Conservation (phyloP, 345 rosid genomes). For the Ceriops decandra region DNA sequence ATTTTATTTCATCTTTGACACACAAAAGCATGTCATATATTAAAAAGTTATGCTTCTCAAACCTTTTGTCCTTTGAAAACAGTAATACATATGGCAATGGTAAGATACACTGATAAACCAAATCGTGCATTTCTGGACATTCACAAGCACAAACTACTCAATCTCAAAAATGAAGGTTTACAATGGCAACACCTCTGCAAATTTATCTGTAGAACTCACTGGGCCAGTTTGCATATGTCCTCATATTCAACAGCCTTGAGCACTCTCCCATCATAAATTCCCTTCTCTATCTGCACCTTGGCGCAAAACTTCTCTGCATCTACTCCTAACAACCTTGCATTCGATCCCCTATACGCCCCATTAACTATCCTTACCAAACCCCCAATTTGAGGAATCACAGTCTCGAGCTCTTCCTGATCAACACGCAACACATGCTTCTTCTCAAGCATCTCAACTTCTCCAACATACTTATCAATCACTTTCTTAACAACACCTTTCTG, state of each 20-base stretch:
- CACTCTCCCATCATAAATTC: constrained; percentile 85
- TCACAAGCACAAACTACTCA: no score
- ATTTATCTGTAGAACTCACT: constrained; percentile 22
- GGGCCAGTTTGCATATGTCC: constrained; percentile 75
- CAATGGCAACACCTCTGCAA: no score
- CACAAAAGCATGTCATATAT: no score
- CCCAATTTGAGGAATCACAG: constrained; percentile 87
- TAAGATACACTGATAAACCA: no score
- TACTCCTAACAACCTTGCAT: constrained; percentile 70
- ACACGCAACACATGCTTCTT: constrained; percentile 74
- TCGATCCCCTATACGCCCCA: constrained; percentile 83
- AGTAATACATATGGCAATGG: no score
- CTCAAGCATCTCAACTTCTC: constrained; percentile 82
- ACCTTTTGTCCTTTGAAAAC: no score
- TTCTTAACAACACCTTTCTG: constrained; percentile 78
- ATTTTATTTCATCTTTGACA: no score
- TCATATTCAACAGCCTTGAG: constrained; percentile 79
- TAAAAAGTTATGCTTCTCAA: no score
- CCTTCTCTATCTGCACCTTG: constrained; percentile 87
- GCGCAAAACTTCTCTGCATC: constrained; percentile 83
- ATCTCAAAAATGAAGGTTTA: no score
- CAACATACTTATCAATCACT: constrained; percentile 81
- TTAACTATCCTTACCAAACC: constrained; percentile 73
- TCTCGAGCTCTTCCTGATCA: constrained; percentile 96
- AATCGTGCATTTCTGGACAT: no score